phyloP scores from a whole-genome alignment of 2,329 filamentous ascomycete genomes.

The Penicillium griseofulvum region DNA sequence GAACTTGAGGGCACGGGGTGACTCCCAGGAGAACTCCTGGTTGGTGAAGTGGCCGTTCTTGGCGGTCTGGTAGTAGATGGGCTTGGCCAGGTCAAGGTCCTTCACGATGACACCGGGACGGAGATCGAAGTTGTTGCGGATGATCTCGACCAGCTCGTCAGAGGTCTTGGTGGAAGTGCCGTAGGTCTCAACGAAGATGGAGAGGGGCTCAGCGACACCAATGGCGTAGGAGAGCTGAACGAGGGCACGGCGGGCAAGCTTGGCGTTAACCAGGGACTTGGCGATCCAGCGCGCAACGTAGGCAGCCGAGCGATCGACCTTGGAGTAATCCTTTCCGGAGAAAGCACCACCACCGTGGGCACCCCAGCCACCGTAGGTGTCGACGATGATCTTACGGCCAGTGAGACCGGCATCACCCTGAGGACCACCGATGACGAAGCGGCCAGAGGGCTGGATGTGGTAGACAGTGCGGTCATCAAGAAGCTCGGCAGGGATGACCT shows the following conservation, averaged over 20 bases:
- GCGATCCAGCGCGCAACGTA: slow-evolving; percentile 98
- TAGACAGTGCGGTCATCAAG: slow-evolving; percentile 92
- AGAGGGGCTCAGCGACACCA: slow-evolving; percentile 95
- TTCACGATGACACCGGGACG: slow-evolving; percentile 97
- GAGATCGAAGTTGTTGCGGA: slow-evolving; percentile 95
- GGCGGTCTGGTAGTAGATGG: slow-evolving; percentile 97
- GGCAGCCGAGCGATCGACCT: slow-evolving; percentile 97
- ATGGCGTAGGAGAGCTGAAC: slow-evolving; percentile 99
- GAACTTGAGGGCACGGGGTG: slow-evolving; percentile 91
- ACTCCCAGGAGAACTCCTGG: slow-evolving; percentile 97
- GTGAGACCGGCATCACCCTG: slow-evolving; percentile 99
- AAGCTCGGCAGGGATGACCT: slow-evolving; percentile 87
- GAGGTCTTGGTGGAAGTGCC: slow-evolving; percentile 87
- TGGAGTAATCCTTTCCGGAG: slow-evolving; percentile 99
- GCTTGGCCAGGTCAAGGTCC: slow-evolving; percentile 90
- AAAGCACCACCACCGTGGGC: slow-evolving; percentile 99
- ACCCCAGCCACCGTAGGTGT: slow-evolving; percentile 99
- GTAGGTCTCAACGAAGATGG: slow-evolving; percentile 96
- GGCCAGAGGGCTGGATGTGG: slow-evolving; percentile 97
- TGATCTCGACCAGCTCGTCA: slow-evolving; percentile 91
- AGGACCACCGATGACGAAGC: slow-evolving; percentile 98
- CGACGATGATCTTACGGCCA: slow-evolving; percentile 98
- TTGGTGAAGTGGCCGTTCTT: slow-evolving; percentile 99
- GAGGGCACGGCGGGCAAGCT: slow-evolving; percentile 84
- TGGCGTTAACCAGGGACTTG: slow-evolving; percentile 90